Base-by-base conservation (phyloP, 1,284 basidiomycete species). In the Phlebopus sp. region DNA sequence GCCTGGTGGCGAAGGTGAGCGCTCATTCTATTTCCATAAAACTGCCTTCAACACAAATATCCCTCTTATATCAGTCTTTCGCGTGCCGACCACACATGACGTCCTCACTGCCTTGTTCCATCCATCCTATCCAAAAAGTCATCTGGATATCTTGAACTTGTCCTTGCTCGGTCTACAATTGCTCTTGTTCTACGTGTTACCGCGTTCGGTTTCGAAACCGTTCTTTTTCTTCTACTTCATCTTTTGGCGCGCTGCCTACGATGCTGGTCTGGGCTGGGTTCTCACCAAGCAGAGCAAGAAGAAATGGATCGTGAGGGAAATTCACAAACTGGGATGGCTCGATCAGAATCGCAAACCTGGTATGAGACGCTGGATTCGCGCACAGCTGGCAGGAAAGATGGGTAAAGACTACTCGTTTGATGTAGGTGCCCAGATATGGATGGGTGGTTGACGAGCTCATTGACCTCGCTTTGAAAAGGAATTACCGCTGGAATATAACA, bases 11-110 rank as follows among this genome's bases (percentile, higher is more conserved):
- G 79, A 84, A 72, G 89, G 91, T 90, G 56, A 46, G 77, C 68
- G n/a, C 44, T 40, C 13, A 44, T 18, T 5, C 15, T 31, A n/a
- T 5, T 19, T 17, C 19, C 5, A 31, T 14, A 25, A 6, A 10
- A 34, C 30, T 40, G 17, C 13, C 9, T 15, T 44, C 32, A 43
- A 34, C 47, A 45, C 37, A 50, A 50, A 31, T 32, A 21, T 35
- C 29, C 8, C 31, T 31, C 18, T 29, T 27, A 55, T 64, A n/a
- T n/a, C n/a, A 94, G 94, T 97, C 10, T 99, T 99, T 67, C 81
- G 83, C 46, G 94, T 98, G 31, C 96, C 96, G 8, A 89, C 92
- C 36, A 99, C 97, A 0, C 92, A 97, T 64, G 93, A 97, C 66
- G 93, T 98, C 50, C 69, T 99, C 50, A 93, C 93, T 4, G 88